Percentiles rank a stretch among this genome's conserved stretches.
phyloP scores from a whole-genome alignment of 1,139 yeast genomes.

The Hyphopichia buzzinii region DNA sequence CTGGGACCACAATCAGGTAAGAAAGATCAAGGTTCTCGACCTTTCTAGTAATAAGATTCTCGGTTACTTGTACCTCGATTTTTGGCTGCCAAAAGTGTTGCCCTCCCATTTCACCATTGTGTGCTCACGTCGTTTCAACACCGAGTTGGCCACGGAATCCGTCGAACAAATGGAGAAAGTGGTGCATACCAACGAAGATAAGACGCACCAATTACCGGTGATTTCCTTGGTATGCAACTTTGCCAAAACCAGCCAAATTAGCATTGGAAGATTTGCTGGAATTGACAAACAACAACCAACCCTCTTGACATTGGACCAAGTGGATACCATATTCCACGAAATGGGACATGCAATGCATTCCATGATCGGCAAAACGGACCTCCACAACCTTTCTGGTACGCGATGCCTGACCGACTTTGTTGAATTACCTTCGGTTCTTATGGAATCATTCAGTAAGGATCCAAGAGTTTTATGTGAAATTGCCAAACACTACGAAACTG shows the following conservation, averaged over 20 bases:
- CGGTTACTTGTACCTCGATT: conserved; percentile 45
- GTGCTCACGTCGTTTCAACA: conserved; percentile 65
- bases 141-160: conserved; percentile 27
- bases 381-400: conserved; percentile 93
- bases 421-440: conserved; percentile 89
- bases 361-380: conserved; percentile 85
- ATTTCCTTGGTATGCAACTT: conserved; percentile 89
- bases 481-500: conserved; percentile 73
- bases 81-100: conserved; percentile 46
- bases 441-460: conserved; percentile 90
- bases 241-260: conserved; percentile 27
- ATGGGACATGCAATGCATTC: conserved; percentile 99
- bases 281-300: conserved; percentile 29
- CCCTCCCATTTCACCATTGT: conserved; percentile 98
- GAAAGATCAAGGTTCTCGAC: conserved; percentile 68
- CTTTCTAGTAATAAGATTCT: conserved; percentile 21
- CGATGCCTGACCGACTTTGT: conserved; percentile 96
- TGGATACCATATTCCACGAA: conserved; percentile 93
- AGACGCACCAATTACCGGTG: conserved; percentile 77
- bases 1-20: conserved; percentile 80
- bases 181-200: conserved; percentile 53
- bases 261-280: conserved; percentile 28
- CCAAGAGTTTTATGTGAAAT: conserved; percentile 70
- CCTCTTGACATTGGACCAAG: conserved; percentile 69
- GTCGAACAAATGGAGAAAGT: conserved; percentile 29